Base-by-base conservation (phyloP, 2,329 filamentous ascomycete species). In the Aquanectria penicillioides region DNA sequence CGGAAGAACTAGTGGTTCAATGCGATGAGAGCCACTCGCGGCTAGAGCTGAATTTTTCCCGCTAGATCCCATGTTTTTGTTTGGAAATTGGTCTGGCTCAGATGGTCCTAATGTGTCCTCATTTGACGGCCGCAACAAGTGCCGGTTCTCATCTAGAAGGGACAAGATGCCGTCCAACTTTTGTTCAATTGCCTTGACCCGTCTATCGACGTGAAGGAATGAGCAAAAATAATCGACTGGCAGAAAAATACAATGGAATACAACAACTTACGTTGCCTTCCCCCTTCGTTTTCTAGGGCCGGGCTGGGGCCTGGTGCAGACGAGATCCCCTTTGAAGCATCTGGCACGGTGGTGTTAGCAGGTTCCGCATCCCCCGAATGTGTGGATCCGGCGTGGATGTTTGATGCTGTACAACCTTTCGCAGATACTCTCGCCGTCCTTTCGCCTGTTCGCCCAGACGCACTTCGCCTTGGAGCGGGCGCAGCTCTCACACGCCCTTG, bases 161-260 rank as follows among this genome's bases (percentile, higher is more conserved):
- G 22, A 26, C 38, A 43, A 28, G 38, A 43, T 43, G 22, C 38
- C 38, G 13, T 43, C 38, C 13, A 43, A 11, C 13, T 43, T 43
- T n/a, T 43, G 38, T 15, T 43, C 38, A 43, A 43, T 43, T 9
- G n/a, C 18, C 38, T 43, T 43, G 22, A 43, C 38, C 12, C 38
- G 38, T 3, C 38, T 43, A 17, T 29, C n/a, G 20, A 8, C n/a
- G n/a, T n/a, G n/a, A n/a, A n/a, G n/a, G n/a, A n/a, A n/a, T n/a
- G n/a, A n/a, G n/a, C n/a, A n/a, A n/a, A n/a, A n/a, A n/a, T n/a
- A n/a, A n/a, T n/a, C n/a, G n/a, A n/a, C n/a, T n/a, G n/a, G n/a
- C n/a, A n/a, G n/a, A n/a, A n/a, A n/a, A n/a, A n/a, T n/a, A n/a
- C n/a, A n/a, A n/a, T n/a, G n/a, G n/a, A n/a, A n/a, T n/a, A n/a